phyloP scores from a whole-genome alignment of 2,329 filamentous ascomycete species.

The Colletotrichum falcatum region DNA sequence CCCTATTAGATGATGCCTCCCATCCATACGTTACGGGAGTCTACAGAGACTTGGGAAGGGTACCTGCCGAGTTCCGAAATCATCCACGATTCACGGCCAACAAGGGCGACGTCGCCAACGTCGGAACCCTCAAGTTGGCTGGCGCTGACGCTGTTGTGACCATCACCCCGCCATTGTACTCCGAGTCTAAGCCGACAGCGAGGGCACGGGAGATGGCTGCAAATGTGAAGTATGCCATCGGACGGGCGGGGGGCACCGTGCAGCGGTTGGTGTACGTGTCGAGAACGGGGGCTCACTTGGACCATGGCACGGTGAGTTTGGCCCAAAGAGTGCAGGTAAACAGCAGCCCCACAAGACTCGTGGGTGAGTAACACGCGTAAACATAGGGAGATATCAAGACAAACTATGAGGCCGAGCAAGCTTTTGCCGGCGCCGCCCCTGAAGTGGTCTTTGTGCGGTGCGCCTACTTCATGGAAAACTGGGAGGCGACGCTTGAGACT shows the following conservation, averaged over 20 bases:
- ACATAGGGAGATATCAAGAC: constrained; percentile 46
- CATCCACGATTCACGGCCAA: constrained; percentile 47
- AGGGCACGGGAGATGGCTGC: constrained; percentile 51
- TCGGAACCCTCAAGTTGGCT: constrained; percentile 46
- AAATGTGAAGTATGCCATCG: constrained; percentile 49
- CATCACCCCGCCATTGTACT: constrained; percentile 50
- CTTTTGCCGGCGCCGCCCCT: constrained; percentile 42
- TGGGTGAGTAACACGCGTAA: background rate
- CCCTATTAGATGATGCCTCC: constrained; percentile 44
- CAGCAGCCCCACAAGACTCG: background rate
- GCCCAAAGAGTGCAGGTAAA: background rate
- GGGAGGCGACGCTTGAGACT: constrained; percentile 35
- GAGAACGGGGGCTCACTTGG: constrained; percentile 47
- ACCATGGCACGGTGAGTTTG: constrained; percentile 47
- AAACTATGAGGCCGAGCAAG: constrained; percentile 44
- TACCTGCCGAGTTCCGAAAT: constrained; percentile 46
- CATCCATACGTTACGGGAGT: constrained; percentile 46
- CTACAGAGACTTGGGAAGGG: constrained; percentile 48
- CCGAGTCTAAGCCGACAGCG: constrained; percentile 44
- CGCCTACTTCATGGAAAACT: constrained; percentile 43
- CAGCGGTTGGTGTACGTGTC: constrained; percentile 38
- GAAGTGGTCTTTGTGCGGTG: constrained; percentile 44
- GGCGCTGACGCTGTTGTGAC: constrained; percentile 50
- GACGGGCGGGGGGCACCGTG: constrained; percentile 43
- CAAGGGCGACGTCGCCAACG: constrained; percentile 48